These are phyloP conservation scores for Xenoacremonium recifei DNA, from an alignment of 2,329 filamentous ascomycete genomes.

Conservation along the genomic window DNA sequence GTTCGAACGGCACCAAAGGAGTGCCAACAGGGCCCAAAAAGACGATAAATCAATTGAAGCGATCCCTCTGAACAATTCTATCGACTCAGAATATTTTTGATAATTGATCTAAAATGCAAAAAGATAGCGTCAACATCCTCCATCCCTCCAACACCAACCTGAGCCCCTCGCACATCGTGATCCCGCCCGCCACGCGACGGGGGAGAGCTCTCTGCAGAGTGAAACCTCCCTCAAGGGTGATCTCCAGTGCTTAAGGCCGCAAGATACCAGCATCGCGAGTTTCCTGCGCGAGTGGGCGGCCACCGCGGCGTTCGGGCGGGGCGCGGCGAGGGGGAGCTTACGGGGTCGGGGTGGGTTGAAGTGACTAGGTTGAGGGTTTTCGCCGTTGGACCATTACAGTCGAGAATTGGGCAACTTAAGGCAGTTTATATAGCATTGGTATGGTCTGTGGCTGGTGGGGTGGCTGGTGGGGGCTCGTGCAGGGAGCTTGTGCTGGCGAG, in stretches of 20 bases:
- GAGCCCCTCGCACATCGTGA: constrained; percentile 57
- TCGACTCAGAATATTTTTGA: no score
- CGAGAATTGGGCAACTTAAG: constrained; percentile 24
- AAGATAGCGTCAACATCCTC: constrained; percentile 50
- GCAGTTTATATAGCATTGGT: constrained; percentile 26
- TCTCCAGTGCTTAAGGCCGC: constrained; percentile 67
- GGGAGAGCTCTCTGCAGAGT: constrained; percentile 71
- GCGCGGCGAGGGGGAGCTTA: constrained; percentile 57
- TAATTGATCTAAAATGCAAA: no score
- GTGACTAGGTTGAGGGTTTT: constrained; percentile 54
- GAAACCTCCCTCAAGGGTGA: constrained; percentile 68
- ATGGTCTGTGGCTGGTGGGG: neutral
- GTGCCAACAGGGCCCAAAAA: no score
- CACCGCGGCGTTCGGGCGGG: constrained; percentile 69
- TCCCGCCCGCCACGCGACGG: constrained; percentile 70
- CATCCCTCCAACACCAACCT: constrained; percentile 56
- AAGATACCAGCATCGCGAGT: constrained; percentile 58
- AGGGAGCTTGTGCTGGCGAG: no score
- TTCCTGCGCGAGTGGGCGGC: constrained; percentile 64
- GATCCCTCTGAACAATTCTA: no score
- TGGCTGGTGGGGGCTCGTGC: fast-evolving
- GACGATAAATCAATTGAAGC: no score
- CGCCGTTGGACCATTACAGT: constrained; percentile 65
- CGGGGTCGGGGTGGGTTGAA: constrained; percentile 49
- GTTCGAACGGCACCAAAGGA: constrained; percentile 1